Evolutionary conservation across 768 basidiomycete species (phyloP), one percentile per base, ranked within the genome.

Genomic region (Tricholoma saponaceum): DNA sequence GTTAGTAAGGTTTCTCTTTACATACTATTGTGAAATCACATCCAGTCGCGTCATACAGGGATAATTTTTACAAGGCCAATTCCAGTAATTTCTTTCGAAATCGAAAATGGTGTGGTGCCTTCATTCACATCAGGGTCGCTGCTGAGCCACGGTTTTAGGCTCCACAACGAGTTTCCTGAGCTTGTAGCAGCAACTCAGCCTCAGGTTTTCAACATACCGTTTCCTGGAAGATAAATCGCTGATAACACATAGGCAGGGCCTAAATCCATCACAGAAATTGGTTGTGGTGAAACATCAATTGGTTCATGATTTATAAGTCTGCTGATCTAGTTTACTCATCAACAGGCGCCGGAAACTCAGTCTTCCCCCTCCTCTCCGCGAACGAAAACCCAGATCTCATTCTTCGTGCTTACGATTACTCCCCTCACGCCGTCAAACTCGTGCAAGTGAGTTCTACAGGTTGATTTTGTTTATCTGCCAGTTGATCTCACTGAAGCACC

Each of bases 131-230:
- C 14, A 32, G 30, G n/a, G 30, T 28, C 51, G 23, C 30, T 41
- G n/a, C n/a, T n/a, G n/a, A n/a, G n/a, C n/a, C n/a, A n/a, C n/a
- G n/a, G n/a, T n/a, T 53, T 26, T 61, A 90, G 88, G 96, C 77
- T 98, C 28, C 84, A 90, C 63, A 84, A 92, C n/a, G 97, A 99
- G 70, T 98, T 98, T 65, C 91, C 90, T 0, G 95, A 98, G 65
- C 80, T 98, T 20, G 75, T 89, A 23, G 79, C 79, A 10, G 87
- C 88, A 1, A 81, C 88, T 12, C 77, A 85, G 60, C 74, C 83
- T 2, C 82, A 88, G 61, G 91, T 91, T 57, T 57, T 43, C 51
- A 39, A 52, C 41, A 7, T 32, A 5, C 54, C 32, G 35, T 35
- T 14, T 51, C 22, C 43, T 32, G 44, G 13, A 47, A 26, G 56